Conservation (phyloP, 1,284 basidiomycete species). For the Phylloporus sp. region DNA sequence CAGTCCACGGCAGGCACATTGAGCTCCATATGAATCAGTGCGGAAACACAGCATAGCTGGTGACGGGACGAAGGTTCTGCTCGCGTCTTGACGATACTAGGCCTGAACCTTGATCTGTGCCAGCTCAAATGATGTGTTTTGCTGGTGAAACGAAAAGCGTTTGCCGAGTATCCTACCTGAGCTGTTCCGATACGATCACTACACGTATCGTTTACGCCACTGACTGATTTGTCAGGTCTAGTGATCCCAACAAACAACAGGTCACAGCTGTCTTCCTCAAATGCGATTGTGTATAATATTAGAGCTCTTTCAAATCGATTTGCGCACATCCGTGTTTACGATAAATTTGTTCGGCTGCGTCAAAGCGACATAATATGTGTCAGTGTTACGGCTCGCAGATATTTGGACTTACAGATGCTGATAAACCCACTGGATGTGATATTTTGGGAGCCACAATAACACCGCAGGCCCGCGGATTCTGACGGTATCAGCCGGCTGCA, state of each 20-base stretch:
- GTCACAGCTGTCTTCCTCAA: not conserved
- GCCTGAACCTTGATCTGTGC: constrained; percentile 21
- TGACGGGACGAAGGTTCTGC: no score
- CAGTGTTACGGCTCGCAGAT: constrained; percentile 3
- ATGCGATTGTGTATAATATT: not conserved
- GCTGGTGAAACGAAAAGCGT: not conserved
- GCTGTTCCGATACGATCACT: not conserved
- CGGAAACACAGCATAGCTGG: constrained; percentile 2
- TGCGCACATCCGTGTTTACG: not conserved
- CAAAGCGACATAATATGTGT: not conserved
- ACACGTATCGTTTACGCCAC: not conserved
- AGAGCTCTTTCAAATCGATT: not conserved
- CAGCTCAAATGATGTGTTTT: constrained; percentile 16
- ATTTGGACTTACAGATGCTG: constrained; percentile 1
- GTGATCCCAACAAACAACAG: constrained; percentile 1
- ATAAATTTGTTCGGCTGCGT: not conserved
- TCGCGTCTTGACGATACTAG: constrained; percentile 11
- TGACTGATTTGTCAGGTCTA: not conserved
- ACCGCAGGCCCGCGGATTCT: constrained; percentile 20
- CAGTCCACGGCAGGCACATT: constrained; percentile 29
- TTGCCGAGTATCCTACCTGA: not conserved
- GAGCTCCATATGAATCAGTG: constrained; percentile 4
- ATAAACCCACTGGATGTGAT: constrained; percentile 1
- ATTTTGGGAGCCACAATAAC: constrained; percentile 8
- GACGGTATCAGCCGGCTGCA: not conserved